These are phyloP conservation scores for Amauroascus niger DNA, from an alignment of 2,329 filamentous ascomycete genomes.

Conservation along the genomic window DNA sequence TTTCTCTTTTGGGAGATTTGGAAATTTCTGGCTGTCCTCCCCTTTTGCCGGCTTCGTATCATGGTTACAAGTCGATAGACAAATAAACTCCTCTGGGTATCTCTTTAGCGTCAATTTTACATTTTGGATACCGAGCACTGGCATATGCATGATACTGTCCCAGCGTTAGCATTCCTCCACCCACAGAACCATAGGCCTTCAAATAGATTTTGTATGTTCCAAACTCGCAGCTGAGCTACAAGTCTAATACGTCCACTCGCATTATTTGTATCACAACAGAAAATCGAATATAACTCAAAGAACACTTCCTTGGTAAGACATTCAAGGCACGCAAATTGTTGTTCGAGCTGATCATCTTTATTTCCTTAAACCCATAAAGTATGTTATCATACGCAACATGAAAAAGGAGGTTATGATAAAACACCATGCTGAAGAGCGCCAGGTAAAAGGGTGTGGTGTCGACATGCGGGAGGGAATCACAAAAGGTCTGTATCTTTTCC, in stretches of 20 bases:
- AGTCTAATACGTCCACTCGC: too few species aligned
- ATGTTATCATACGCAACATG: slow-evolving; percentile 10
- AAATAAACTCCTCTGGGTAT: background rate
- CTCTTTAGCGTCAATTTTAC: background rate
- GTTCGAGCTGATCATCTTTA: slow-evolving; percentile 6
- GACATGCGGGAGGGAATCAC: background rate
- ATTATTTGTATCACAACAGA: too few species aligned
- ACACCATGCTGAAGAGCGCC: slow-evolving; percentile 1
- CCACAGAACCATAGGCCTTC: background rate
- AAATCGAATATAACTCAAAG: background rate
- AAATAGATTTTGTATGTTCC: too few species aligned
- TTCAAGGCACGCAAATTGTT: background rate
- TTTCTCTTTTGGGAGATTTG: background rate
- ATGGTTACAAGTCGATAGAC: background rate
- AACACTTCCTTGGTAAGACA: background rate
- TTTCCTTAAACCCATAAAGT: slow-evolving; percentile 3
- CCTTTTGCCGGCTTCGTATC: background rate
- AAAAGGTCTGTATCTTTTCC: background rate
- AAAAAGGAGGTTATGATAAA: background rate
- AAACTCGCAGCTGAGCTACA: too few species aligned
- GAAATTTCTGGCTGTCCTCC: background rate
- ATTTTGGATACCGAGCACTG: too few species aligned
- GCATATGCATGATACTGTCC: background rate
- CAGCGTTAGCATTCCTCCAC: background rate
- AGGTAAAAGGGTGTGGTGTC: background rate